Evolutionary conservation across 140 eudicot species (phyloP), one percentile per base, ranked within the genome.

Genomic region (Stevia rebaudiana): DNA sequence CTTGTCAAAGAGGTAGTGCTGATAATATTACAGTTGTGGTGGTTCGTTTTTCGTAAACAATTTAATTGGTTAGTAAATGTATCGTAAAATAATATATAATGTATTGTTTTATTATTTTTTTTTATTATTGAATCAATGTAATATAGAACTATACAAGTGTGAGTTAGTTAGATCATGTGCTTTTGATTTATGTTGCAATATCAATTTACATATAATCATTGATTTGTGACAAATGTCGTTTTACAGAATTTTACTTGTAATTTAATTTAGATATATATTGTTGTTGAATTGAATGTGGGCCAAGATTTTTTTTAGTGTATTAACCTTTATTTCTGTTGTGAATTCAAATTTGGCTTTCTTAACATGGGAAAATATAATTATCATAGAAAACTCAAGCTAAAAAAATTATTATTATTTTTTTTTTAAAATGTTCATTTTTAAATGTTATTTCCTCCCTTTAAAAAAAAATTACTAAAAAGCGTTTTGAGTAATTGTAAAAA

Each of bases 1-100:
- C 97, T 61, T 74, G 80, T 52, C 80, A 83, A 57, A 74, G 97
- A 67, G 97, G 97, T 43, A 89, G 95, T 57, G 88, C 80, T n/a
- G 95, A 87, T 68, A 87, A 87, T 61, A 84, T 81, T 59, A 87
- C 95, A 3, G 66, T 77, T 50, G 92, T 87, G 1, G 92, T 89
- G 6, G 92, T 87, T 3, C 88, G 95, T 33, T 87, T 87, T 66
- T 63, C 81, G 76, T 70, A 49, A 40, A 16, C 50, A 2, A 37
- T 11, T 58, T 58, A 58, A 58, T 43, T 17, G 18, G 60, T 22
- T 24, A 15, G 44, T 39, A 36, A 24, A 17, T 68, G 28, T 3
- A 39, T 40, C 24, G 1, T 3, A 10, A 18, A 22, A 18, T 11
- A 8, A 52, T 25, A 18, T 37, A 18, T 11, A 8, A 52, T 25